These are phyloP conservation scores for Castanea crenata DNA, from an alignment of 306 rosid genomes.

Conservation along the genomic window DNA sequence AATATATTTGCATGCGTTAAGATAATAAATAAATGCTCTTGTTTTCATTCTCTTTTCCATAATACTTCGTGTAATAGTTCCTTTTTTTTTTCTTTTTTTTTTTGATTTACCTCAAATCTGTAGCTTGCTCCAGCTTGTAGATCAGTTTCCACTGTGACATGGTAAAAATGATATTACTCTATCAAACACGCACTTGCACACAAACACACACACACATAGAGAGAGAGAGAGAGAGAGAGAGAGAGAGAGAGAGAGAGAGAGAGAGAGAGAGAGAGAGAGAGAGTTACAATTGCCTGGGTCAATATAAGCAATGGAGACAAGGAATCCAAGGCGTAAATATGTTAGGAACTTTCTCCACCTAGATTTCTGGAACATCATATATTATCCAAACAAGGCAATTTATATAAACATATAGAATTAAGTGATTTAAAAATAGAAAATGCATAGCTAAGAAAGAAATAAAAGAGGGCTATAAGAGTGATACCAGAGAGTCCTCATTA, in stretches of 20 bases:
- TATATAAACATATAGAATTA: too few relatives aligned
- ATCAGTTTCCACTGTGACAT: slow-evolving; percentile 81
- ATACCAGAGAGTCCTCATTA: slow-evolving; percentile 29
- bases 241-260: too few relatives aligned
- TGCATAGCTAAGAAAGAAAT: not conserved
- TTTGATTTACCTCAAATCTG: slow-evolving; percentile 59
- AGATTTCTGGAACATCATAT: slow-evolving; percentile 37
- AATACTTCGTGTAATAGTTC: too few relatives aligned
- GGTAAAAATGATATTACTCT: not conserved
- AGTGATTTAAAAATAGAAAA: too few relatives aligned
- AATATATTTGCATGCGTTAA: too few relatives aligned
- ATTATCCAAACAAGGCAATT: not conserved
- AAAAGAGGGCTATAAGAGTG: not conserved
- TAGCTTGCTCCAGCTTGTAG: slow-evolving; percentile 89
- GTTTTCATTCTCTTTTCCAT: too few relatives aligned
- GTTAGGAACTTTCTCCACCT: slow-evolving; percentile 70
- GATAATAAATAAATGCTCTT: too few relatives aligned
- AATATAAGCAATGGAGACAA: slow-evolving; percentile 87
- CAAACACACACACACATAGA: too few relatives aligned
- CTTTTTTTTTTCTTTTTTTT: not conserved
- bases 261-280: too few relatives aligned
- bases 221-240: too few relatives aligned
- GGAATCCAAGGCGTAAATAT: slow-evolving; percentile 78
- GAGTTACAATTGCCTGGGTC: slow-evolving; percentile 83
- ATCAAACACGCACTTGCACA: not conserved